Base-by-base conservation (phyloP, 176 grass and related monocot species). In the Ananas comosus region DNA sequence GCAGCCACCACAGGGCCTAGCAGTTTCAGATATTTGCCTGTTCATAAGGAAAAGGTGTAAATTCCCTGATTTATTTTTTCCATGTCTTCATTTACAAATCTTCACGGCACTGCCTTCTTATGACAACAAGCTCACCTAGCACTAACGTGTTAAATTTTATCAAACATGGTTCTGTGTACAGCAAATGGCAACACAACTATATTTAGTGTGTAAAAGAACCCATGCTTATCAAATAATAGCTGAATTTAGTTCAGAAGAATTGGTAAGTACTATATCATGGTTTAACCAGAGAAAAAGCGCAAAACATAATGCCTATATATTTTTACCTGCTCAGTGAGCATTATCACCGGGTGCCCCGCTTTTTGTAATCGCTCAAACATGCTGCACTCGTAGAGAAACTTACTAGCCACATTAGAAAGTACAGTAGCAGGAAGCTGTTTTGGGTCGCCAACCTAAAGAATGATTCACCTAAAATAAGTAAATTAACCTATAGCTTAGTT, bases 351-450 rank as follows among this genome's bases (percentile, higher is more conserved):
- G 52, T 92, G 90, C 23, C 93, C 93, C 65, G 93, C 93, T 85
- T 74, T 82, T 72, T 97, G 93, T 28, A 97, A 76, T 54, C 93
- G 87, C 73, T 97, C 93, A 92, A 97, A 97, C 93, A 97, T 97
- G 80, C 93, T 97, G 74, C 93, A 97, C 63, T 97, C 86, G 53
- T 90, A 97, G 14, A 85, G 76, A 87, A 92, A 97, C 69, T 97
- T 97, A 69, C 89, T 88, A 51, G 89, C 89, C 50, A 97, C 77
- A 76, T 83, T 81, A 81, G 93, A 97, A 75, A 97, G 86, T 27
- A 97, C 93, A 18, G 93, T 97, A 72, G 93, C 93, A 56, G 93
- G 93, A 21, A 97, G 77, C 61, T 97, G 93, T 86, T 90, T 97
- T n/a, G 93, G 93, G 71, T 97, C 93, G 64, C 93, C 93, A 74